Evolutionary conservation across 2,329 filamentous ascomycete genomes (phyloP), one percentile per base, ranked within the genome.

Genomic region (Diaporthe ampelina): DNA sequence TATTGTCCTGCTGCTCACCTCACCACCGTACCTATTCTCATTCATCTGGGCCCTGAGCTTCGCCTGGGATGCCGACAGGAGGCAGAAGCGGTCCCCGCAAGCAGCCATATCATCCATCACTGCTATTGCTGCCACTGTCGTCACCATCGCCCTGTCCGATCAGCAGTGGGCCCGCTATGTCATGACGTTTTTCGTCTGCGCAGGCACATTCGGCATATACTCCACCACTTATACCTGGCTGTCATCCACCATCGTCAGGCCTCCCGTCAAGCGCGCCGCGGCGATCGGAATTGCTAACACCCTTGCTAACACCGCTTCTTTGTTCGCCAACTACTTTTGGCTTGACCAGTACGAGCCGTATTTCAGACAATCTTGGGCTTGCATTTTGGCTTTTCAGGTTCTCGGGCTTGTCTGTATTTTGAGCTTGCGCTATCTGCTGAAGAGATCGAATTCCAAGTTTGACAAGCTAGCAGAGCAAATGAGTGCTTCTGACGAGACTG

Each of bases 1-100:
- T 1, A 79, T 84, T 69, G 86, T 81, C 7, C 78, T 88, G 10
- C 81, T 88, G 11, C 81, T 88, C 5, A 88, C 86, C 0, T 84
- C 83, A 1, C 86, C 86, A 0, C 86, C 86, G 0, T 88, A 87
- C 65, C 79, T 86, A 4, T 80, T 86, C 3, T 26, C 58, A 11
- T 69, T 69, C 63, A 29, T 69, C 2, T 69, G 63, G 63, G 63
- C 63, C 8, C 45, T 69, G 15, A 24, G 45, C 4, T 69, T 69
- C n/a, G 63, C 63, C 10, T 69, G 50, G 45, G 43, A 69, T 35
- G 63, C 63, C 50, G 63, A 69, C 43, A 50, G 19, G 26, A 50
- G 63, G 45, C 63, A 69, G 24, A 69, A 69, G 26, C 63, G 45
- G 7, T 69, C 63, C 9, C 32, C 43, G 9, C 26, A 52, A 19